These are phyloP conservation scores for Crithidia mellificae DNA, from an alignment of 208 protist species.

Conservation along the genomic window DNA sequence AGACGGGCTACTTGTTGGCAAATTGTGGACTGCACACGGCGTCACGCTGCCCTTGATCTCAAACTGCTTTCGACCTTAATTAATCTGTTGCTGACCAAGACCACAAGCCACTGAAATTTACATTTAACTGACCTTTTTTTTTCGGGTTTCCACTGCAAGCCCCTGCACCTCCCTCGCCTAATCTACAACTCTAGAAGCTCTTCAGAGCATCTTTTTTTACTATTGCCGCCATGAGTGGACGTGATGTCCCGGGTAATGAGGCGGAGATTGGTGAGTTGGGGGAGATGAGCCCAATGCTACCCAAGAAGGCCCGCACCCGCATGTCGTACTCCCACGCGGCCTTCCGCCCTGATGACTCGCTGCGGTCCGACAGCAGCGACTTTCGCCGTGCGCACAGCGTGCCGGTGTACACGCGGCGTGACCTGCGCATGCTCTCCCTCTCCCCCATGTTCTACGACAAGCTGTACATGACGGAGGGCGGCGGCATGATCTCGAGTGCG, in stretches of 20 bases:
- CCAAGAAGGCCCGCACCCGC: conserved; percentile 12
- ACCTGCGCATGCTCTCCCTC: conserved; percentile 31
- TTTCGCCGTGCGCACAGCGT: conserved; percentile 39
- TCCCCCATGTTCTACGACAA: conserved; percentile 54
- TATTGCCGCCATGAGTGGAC: background rate
- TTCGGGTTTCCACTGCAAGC: no score
- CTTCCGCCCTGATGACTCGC: conserved; percentile 1
- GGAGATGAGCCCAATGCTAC: conserved; percentile 38
- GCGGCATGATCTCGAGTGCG: conserved; percentile 62
- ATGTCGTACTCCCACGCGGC: conserved; percentile 40
- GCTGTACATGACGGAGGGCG: conserved; percentile 58
- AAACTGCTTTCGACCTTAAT: no score
- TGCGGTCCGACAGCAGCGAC: conserved; percentile 1
- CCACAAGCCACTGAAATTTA: no score
- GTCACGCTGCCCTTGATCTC: no score
- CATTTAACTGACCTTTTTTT: no score
- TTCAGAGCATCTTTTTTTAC: no score
- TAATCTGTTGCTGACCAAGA: no score
- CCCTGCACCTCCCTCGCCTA: no score
- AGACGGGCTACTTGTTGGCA: no score
- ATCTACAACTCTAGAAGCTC: no score
- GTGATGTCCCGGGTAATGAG: background rate
- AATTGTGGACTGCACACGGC: no score
- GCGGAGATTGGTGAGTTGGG: conserved; percentile 6
- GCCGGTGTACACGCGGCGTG: conserved; percentile 31